These are phyloP conservation scores for Peltaster fructicola DNA, from an alignment of 2,329 filamentous ascomycete genomes.

Conservation along the genomic window DNA sequence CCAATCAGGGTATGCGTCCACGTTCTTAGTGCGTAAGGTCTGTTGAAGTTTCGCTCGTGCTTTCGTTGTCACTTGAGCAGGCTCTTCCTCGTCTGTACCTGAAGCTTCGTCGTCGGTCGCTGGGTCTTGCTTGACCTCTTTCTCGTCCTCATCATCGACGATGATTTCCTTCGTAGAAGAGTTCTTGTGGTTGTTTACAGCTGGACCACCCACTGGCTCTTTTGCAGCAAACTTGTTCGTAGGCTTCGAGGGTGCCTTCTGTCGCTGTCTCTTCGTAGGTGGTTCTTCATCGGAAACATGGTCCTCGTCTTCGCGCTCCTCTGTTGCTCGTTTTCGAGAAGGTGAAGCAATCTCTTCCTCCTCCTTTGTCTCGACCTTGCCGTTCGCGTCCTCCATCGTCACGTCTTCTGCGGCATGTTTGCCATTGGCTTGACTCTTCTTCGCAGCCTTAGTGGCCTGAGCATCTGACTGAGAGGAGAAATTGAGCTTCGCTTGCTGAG, in stretches of 20 bases:
- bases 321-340: slow-evolving; percentile 11
- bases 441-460: slow-evolving; percentile 8
- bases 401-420: slow-evolving; percentile 13
- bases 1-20: slow-evolving; percentile 92
- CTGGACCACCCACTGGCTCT: slow-evolving; percentile 3
- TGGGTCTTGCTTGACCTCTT: slow-evolving; percentile 2
- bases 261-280: slow-evolving; percentile 19
- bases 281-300: slow-evolving; percentile 16
- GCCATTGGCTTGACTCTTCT: slow-evolving; percentile 3
- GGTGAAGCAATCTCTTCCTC: slow-evolving; percentile 5
- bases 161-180: slow-evolving; percentile 4
- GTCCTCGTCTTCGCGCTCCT: slow-evolving; percentile 10
- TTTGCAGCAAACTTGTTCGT: slow-evolving; percentile 14
- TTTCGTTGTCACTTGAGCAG: slow-evolving; percentile 55
- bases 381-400: slow-evolving; percentile 14
- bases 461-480: slow-evolving; percentile 36
- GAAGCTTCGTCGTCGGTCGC: slow-evolving; percentile 16
- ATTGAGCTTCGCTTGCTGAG: slow-evolving; percentile 61
- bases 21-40: slow-evolving; percentile 47
- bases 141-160: slow-evolving; percentile 7
- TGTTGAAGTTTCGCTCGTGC: slow-evolving; percentile 65
- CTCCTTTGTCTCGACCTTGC: slow-evolving; percentile 11
- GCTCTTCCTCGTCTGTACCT: slow-evolving; percentile 39
- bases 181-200: slow-evolving; percentile 4
- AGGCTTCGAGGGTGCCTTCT: slow-evolving; percentile 9